Conservation (phyloP, 768 basidiomycete genomes). For the Ramaria sp. region DNA sequence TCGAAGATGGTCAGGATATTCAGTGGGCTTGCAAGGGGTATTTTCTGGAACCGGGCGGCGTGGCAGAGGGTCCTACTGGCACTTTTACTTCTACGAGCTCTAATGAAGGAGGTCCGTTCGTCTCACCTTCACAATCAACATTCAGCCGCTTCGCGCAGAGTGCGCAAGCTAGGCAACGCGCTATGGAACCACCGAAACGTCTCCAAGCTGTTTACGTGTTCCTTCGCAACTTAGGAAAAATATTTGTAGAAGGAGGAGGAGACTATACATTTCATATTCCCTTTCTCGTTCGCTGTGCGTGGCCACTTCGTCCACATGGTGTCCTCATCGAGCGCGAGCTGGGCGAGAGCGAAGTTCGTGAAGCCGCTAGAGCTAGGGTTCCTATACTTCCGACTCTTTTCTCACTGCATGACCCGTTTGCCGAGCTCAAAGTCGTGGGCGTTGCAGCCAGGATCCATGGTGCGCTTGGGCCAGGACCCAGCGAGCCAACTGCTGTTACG, state of each 20-base stretch:
- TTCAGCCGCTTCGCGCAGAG: constrained; percentile 43
- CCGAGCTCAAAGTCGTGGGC: constrained; percentile 65
- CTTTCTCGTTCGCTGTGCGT: constrained; percentile 68
- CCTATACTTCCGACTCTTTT: constrained; percentile 71
- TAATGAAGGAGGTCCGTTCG: constrained; percentile 16
- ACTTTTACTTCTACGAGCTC: constrained; percentile 14
- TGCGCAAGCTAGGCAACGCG: constrained; percentile 25
- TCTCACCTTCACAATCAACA: constrained; percentile 27
- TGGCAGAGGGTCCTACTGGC: constrained; percentile 16
- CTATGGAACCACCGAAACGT: constrained; percentile 27
- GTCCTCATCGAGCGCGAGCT: constrained; percentile 70
- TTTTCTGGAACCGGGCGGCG: constrained; percentile 41
- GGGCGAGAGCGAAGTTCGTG: constrained; percentile 46
- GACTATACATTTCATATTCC: constrained; percentile 75
- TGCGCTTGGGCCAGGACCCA: constrained; percentile 20
- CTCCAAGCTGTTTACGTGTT: constrained; percentile 67
- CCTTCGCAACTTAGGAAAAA: constrained; percentile 60
- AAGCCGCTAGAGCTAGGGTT: constrained; percentile 51
- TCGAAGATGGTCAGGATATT: constrained; percentile 60
- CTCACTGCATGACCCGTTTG: constrained; percentile 64
- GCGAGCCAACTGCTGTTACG: constrained; percentile 4
- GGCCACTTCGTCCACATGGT: constrained; percentile 71
- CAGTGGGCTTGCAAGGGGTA: constrained; percentile 75
- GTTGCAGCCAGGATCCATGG: constrained; percentile 51
- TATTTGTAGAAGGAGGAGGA: constrained; percentile 58